Conservation (phyloP, 1,139 yeast genomes). For the Scheffersomyces stambukii region DNA sequence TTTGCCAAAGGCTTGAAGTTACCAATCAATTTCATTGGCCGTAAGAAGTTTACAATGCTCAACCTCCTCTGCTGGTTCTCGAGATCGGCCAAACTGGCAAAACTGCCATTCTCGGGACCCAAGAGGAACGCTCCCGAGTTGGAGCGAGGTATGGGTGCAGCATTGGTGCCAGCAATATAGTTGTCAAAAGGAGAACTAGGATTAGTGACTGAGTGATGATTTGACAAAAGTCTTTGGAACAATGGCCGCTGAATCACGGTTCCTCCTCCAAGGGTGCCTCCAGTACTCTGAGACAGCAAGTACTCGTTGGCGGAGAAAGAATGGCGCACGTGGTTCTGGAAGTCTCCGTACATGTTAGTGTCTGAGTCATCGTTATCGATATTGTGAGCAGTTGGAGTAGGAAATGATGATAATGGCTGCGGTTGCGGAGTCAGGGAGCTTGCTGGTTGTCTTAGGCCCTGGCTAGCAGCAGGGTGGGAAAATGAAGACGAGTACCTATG, state of each 20-base stretch:
- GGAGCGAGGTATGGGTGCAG: constrained; percentile 5
- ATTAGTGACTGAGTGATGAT: constrained; percentile 29
- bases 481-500: too few species aligned
- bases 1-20: constrained; percentile 39
- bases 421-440: too few species aligned
- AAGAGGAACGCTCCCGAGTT: constrained; percentile 1
- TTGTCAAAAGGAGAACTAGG: constrained; percentile 20
- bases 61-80: constrained; percentile 24
- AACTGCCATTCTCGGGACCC: constrained; percentile 13
- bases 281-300: constrained; percentile 1
- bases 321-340: too few species aligned
- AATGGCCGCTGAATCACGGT: constrained; percentile 17
- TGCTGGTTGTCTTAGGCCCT: too few species aligned
- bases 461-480: too few species aligned
- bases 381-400: too few species aligned
- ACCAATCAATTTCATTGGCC: constrained; percentile 60
- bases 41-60: constrained; percentile 12
- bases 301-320: constrained; percentile 11
- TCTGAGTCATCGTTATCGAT: too few species aligned
- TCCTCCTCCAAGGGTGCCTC: too few species aligned
- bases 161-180: constrained; percentile 2
- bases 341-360: too few species aligned
- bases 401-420: too few species aligned
- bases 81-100: constrained; percentile 15
- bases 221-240: constrained; percentile 24